Evolutionary conservation across 805 yeast species (phyloP), one percentile per base, ranked within the genome.

Genomic region (Pichia phayaonensis): DNA sequence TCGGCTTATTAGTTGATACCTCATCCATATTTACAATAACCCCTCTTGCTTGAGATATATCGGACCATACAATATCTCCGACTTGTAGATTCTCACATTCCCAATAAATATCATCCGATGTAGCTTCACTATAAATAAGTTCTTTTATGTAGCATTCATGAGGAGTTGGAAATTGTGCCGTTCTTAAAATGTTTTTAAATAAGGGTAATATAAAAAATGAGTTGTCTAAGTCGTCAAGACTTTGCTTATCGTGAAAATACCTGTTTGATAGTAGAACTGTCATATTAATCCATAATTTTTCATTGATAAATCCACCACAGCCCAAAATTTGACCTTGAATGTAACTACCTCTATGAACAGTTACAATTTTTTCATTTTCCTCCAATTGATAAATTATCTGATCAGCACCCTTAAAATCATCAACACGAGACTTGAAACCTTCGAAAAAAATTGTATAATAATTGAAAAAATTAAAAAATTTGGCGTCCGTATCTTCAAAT

Each of bases 11-110:
- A 16, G 38, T 34, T 34, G 38, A 34, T 15, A 34, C n/a, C 4
- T 48, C 51, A 40, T 40, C 21, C 21, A 48, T 48, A 18, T 40
- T 42, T n/a, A 44, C 27, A 22, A 48, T 40, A 2, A 48, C 44
- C 4, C 51, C 51, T 6, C 51, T 22, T 12, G 51, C 51, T 36
- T 48, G 51, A 5, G 51, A 48, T 41, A 41, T 45, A 18, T 48
- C 51, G 1, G 51, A 48, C 52, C 52, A 49, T 18, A 49, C 47
- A 46, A 49, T 42, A 31, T 49, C 52, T 11, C 52, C 52, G 12
- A 49, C 21, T 11, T 36, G 43, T 20, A 49, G 26, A 4, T 46
- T 40, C 38, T 42, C 45, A 42, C 40, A 23, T 22, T 48, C 48
- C 48, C 48, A 48, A 31, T 40, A 11, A 6, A 24, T 29, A 40